Conservation (phyloP, 805 yeast genomes). For the Myxozyma vanderwaltii region DNA sequence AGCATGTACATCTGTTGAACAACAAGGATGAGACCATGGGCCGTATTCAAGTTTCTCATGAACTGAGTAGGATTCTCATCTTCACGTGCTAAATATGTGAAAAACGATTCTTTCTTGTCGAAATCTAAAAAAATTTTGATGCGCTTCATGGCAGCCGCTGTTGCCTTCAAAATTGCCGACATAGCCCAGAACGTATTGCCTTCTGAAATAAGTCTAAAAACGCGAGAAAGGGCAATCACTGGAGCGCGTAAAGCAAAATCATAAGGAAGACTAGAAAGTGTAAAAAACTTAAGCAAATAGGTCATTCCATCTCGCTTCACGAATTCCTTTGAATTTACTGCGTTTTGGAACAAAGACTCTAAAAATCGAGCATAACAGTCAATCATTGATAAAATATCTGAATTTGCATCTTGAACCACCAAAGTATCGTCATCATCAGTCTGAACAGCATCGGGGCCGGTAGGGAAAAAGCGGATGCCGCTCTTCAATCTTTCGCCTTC, state of each 20-base stretch:
- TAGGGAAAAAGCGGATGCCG: slow-evolving; percentile 34
- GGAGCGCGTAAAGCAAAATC: slow-evolving; percentile 40
- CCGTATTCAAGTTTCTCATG: slow-evolving; percentile 19
- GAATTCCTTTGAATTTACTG: slow-evolving; percentile 37
- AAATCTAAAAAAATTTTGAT: slow-evolving; percentile 21
- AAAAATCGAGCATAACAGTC: slow-evolving; percentile 36
- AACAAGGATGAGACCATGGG: slow-evolving; percentile 27
- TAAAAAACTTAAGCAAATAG: slow-evolving; percentile 34
- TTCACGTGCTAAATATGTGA: slow-evolving; percentile 8
- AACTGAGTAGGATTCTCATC: slow-evolving; percentile 13
- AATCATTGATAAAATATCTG: slow-evolving; percentile 27
- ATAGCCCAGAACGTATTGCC: slow-evolving; percentile 9
- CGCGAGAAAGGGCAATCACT: slow-evolving; percentile 26
- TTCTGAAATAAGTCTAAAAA: slow-evolving; percentile 23
- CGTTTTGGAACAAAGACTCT: slow-evolving; percentile 41
- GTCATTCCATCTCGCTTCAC: slow-evolving; percentile 37
- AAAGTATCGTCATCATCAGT: slow-evolving; percentile 33
- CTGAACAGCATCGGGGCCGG: slow-evolving; percentile 16
- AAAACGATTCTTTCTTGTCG: slow-evolving; percentile 14
- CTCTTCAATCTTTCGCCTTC: slow-evolving; percentile 14
- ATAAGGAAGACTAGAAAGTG: slow-evolving; percentile 38
- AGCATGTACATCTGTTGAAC: slow-evolving; percentile 31
- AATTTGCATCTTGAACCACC: slow-evolving; percentile 22
- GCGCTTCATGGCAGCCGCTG: slow-evolving; percentile 11
- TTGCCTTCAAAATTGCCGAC: slow-evolving; percentile 13